phyloP scores from a whole-genome alignment of 1,284 basidiomycete species.

The Trametes pubescens region DNA sequence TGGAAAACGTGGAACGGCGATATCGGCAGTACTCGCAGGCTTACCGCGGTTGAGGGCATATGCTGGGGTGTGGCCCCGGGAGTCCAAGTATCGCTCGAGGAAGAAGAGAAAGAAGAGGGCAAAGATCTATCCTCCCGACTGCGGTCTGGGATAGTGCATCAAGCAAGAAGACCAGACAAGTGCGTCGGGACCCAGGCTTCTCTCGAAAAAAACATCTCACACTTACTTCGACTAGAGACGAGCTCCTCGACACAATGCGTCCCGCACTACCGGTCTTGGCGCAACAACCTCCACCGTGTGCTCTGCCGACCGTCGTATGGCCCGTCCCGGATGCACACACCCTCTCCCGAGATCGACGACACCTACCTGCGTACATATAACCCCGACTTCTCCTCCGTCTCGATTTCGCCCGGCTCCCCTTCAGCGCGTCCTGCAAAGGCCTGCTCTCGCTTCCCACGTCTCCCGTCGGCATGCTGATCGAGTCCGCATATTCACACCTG shows the following conservation, averaged over 20 bases:
- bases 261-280: slow-evolving; percentile 1
- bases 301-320: slow-evolving; percentile 4
- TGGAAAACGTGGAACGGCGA: slow-evolving; percentile 52
- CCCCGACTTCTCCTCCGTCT: slow-evolving; percentile 57
- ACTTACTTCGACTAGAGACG: slow-evolving; percentile 1
- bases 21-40: slow-evolving; percentile 42
- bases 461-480: slow-evolving; percentile 33
- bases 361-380: slow-evolving; percentile 49
- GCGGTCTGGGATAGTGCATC: background rate
- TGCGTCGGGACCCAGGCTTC: background rate
- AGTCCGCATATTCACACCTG: slow-evolving; percentile 27
- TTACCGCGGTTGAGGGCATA: slow-evolving; percentile 35
- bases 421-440: slow-evolving; percentile 39
- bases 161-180: slow-evolving; percentile 12
- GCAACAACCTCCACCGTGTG: slow-evolving; percentile 9
- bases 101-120: slow-evolving; percentile 19
- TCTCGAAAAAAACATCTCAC: background rate
- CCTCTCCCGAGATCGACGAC: slow-evolving; percentile 26
- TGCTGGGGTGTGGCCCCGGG: slow-evolving; percentile 42
- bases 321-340: background rate
- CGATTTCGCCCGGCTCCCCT: slow-evolving; percentile 52
- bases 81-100: slow-evolving; percentile 18
- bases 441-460: slow-evolving; percentile 25
- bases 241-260: background rate
- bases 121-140: background rate